Evolutionary conservation across 106 monocot species (phyloP).

Genomic region (Phalaenopsis equestris): DNA sequence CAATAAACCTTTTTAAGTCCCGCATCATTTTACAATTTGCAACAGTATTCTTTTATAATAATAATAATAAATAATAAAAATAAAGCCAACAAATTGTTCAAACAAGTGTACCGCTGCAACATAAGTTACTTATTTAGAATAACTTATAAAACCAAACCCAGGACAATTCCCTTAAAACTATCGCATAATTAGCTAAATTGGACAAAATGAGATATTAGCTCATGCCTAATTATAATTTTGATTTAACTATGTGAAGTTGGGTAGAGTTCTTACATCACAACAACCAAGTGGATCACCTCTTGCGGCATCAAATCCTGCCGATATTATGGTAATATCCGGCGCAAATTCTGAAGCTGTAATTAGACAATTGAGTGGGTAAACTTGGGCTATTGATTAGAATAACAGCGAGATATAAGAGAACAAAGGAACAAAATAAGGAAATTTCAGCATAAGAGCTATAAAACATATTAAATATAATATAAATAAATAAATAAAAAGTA

Average conservation of each 20-base stretch:
- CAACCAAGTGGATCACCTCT: conserved; percentile 91
- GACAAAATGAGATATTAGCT: conserved; percentile 1
- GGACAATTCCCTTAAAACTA: not conserved
- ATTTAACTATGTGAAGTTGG: not conserved
- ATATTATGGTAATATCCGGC: conserved; percentile 89
- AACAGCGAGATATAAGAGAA: not conserved
- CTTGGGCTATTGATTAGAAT: not conserved
- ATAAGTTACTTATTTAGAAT: not conserved
- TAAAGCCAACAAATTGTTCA: not conserved
- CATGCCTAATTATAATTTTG: not conserved
- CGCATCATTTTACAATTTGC: not conserved
- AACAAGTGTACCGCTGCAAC: not conserved
- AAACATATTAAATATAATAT: not conserved
- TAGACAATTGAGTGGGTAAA: not conserved
- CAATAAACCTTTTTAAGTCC: not conserved
- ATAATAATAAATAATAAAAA: not conserved
- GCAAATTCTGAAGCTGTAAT: conserved; percentile 70
- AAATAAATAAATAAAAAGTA: not conserved
- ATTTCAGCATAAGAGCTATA: not conserved
- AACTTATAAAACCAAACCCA: not conserved
- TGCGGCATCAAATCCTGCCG: conserved; percentile 98
- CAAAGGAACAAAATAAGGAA: not conserved
- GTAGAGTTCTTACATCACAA: conserved; percentile 71
- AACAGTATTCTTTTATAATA: not conserved
- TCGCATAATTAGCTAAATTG: not conserved